phyloP scores from a whole-genome alignment of 352 stramenopile genomes.

The Pythium diclinum region DNA sequence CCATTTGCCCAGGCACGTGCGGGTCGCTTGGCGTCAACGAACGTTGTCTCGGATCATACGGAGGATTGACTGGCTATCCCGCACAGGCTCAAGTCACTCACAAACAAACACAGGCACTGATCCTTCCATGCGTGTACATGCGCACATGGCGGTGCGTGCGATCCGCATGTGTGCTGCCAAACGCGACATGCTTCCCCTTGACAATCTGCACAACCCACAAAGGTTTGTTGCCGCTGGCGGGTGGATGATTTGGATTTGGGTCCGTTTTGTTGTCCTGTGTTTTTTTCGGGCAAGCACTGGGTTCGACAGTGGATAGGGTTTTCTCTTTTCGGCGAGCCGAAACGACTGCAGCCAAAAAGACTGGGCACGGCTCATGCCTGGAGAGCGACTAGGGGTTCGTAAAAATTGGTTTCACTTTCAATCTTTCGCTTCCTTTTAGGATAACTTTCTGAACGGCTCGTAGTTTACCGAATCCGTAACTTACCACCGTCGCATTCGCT shows the following conservation, averaged over 20 bases:
- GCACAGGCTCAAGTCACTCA: too few species aligned
- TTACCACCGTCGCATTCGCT: conserved; percentile 2
- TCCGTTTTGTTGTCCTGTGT: conserved; percentile 2
- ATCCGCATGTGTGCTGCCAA: not conserved
- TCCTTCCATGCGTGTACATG: not conserved
- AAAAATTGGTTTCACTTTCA: conserved; percentile 26
- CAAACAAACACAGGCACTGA: not conserved
- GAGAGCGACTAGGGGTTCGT: conserved; percentile 12
- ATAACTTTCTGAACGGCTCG: not conserved
- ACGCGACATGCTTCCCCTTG: not conserved
- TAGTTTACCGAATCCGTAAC: conserved; percentile 18
- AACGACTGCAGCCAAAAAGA: conserved; percentile 12
- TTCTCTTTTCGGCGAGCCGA: not conserved
- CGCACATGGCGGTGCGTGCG: not conserved
- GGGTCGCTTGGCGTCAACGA: not conserved
- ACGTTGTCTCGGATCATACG: not conserved
- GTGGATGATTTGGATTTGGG: not conserved
- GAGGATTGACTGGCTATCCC: not conserved
- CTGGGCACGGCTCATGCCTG: not conserved
- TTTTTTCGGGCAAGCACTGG: not conserved
- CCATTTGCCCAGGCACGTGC: not conserved
- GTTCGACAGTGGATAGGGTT: not conserved
- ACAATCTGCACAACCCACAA: not conserved
- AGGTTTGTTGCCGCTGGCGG: too few species aligned
- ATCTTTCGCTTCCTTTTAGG: conserved; percentile 6